Evolutionary conservation across 306 rosid genomes (phyloP), one percentile per base, ranked within the genome.

Genomic region (Citrullus mucosospermus): DNA sequence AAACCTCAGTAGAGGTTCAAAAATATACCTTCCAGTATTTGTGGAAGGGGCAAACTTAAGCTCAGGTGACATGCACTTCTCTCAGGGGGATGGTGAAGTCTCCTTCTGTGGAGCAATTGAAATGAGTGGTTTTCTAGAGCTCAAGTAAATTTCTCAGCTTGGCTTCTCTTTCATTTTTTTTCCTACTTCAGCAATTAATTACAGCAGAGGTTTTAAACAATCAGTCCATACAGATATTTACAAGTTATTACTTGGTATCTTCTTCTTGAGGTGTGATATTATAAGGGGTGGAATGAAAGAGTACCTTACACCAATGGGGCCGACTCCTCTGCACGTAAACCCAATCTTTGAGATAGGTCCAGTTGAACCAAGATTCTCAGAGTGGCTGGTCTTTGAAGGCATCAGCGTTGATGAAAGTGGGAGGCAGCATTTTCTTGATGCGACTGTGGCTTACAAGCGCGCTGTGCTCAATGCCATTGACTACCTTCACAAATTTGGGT

Each of bases 241-340:
- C 54, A 43, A 68, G 20, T 68, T 68, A n/a, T 43, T 6, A 68
- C 10, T 68, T 20, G 75, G 7, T 15, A 66, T 38, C 28, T 14
- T 72, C 77, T 15, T 15, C 3, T 11, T 77, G 67, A 91, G 97
- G 89, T 89, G 97, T 78, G 97, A 95, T 51, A 88, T 92, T 59
- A 89, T 92, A 84, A 86, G 96, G 80, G 93, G 87, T 14, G 97
- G 98, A 83, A 92, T 95, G 98, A 95, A 87, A 85, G 98, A 91
- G 85, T 95, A 89, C 87, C 97, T 95, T 38, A 89, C 97, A 76
- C 98, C 98, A 44, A 92, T 95, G 98, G 98, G 98, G 8, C 98
- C 96, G 0, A 89, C 97, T 51, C 85, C 95, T 2, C 96, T 95
- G 30, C 97, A 91, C 83, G 96, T 95, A 4, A 92, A 89, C 60